Percentiles rank a stretch among this genome's conserved stretches.
Conservation (phyloP, 148 eudicot genomes). For the Arctostaphylos glauca region DNA sequence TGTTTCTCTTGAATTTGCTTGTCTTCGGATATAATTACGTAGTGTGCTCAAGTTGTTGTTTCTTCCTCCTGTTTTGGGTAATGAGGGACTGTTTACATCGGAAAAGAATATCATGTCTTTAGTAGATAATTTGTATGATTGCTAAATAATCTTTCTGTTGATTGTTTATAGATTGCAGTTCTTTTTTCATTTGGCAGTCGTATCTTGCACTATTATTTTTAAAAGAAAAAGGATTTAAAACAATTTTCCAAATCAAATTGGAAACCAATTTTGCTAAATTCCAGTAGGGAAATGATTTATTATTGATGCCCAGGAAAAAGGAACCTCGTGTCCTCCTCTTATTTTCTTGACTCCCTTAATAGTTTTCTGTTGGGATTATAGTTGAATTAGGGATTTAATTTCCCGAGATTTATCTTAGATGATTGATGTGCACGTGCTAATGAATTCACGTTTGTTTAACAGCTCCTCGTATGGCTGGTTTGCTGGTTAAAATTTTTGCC, state of each 20-base stretch:
- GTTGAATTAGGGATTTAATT: background rate
- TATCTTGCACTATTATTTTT: background rate
- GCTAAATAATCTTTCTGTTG: background rate
- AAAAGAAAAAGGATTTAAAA: background rate
- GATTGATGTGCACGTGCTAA: background rate
- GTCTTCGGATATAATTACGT: background rate
- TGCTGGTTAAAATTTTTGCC: conserved; percentile 66
- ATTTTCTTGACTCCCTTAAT: background rate
- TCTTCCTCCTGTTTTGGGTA: too few relatives aligned
- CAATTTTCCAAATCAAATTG: background rate
- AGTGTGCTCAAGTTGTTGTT: background rate
- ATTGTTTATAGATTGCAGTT: background rate
- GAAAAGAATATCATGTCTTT: too few relatives aligned
- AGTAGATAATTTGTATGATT: background rate
- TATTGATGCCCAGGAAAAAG: background rate
- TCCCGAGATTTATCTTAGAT: background rate
- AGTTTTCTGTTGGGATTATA: background rate
- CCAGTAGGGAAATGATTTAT: background rate
- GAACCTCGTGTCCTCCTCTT: background rate
- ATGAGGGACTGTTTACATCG: too few relatives aligned
- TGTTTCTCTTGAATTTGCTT: background rate
- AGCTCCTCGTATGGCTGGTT: conserved; percentile 97
- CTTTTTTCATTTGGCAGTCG: background rate
- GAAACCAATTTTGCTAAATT: background rate
- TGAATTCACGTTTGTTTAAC: background rate